These are phyloP conservation scores for Kwoniella newhampshirensis DNA, from an alignment of 768 basidiomycete genomes.

Conservation along the genomic window DNA sequence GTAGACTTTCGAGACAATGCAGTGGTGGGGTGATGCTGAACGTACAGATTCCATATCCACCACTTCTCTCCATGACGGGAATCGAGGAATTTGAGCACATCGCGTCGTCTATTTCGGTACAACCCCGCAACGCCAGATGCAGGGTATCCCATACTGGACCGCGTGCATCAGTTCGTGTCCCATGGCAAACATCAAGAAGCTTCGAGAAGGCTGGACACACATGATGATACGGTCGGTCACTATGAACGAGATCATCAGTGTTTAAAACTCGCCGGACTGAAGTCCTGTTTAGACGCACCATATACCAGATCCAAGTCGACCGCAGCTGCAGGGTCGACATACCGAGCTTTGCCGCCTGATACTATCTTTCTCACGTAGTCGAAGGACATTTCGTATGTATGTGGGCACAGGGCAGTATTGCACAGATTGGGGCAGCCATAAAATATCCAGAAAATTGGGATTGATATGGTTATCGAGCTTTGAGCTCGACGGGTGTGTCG, in stretches of 20 bases:
- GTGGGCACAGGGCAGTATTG: too few relatives aligned
- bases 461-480: too few relatives aligned
- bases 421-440: too few relatives aligned
- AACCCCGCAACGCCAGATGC: constrained; percentile 73
- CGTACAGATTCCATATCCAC: constrained; percentile 79
- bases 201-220: constrained; percentile 61
- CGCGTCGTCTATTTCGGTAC: constrained; percentile 75
- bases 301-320: constrained; percentile 62
- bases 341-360: constrained; percentile 77
- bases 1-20: too few relatives aligned
- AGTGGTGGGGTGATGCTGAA: background rate
- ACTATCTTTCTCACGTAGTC: constrained; percentile 71
- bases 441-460: too few relatives aligned
- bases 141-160: constrained; percentile 65
- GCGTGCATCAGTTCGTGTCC: constrained; percentile 9
- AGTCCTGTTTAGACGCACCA: constrained; percentile 28
- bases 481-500: too few relatives aligned
- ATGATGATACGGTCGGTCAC: constrained; percentile 68
- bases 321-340: constrained; percentile 65
- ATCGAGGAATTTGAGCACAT: constrained; percentile 73
- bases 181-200: too few relatives aligned
- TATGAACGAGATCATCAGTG: constrained; percentile 57
- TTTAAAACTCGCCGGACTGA: background rate
- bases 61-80: constrained; percentile 71
- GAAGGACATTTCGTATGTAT: constrained; percentile 30